phyloP scores from a whole-genome alignment of 352 stramenopile species.

The Phytophthora pistaciae region DNA sequence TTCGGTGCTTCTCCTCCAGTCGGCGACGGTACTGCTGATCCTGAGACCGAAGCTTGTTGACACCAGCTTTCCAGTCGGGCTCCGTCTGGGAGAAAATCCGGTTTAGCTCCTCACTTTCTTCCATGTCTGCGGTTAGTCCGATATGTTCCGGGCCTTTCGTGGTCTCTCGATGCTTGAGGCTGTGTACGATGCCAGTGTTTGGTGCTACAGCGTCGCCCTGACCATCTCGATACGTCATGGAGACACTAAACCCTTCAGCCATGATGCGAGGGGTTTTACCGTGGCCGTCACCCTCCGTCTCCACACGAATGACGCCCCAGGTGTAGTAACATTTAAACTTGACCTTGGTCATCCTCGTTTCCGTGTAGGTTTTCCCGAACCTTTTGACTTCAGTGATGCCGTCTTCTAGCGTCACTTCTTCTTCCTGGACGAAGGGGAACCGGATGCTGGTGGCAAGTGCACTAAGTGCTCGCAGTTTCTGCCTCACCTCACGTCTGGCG shows the following conservation, averaged over 20 bases:
- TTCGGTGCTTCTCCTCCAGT: slow-evolving; percentile 23
- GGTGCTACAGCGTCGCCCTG: slow-evolving; percentile 30
- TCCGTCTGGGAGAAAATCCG: slow-evolving; percentile 30
- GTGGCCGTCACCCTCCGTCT: slow-evolving; percentile 15
- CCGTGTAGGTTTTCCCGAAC: slow-evolving; percentile 25
- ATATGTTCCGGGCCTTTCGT: slow-evolving; percentile 34
- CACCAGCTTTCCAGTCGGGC: slow-evolving; percentile 6
- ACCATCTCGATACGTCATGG: slow-evolving; percentile 42
- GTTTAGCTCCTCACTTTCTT: slow-evolving; percentile 31
- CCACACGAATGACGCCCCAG: slow-evolving; percentile 4
- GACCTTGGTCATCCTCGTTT: slow-evolving; percentile 27
- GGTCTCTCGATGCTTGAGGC: slow-evolving; percentile 22
- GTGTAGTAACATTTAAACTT: slow-evolving; percentile 46
- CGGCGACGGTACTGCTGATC: slow-evolving; percentile 30
- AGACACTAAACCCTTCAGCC: slow-evolving; percentile 40
- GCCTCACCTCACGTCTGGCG: slow-evolving; percentile 24
- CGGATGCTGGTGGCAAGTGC: slow-evolving; percentile 19
- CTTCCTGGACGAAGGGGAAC: slow-evolving; percentile 36
- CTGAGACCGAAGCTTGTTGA: slow-evolving; percentile 15
- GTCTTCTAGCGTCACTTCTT: slow-evolving; percentile 41
- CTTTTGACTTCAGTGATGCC: slow-evolving; percentile 25
- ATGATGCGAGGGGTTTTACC: slow-evolving; percentile 23
- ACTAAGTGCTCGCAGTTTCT: slow-evolving; percentile 38
- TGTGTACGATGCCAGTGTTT: slow-evolving; percentile 35
- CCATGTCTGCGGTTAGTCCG: slow-evolving; percentile 31